These are phyloP conservation scores for Dactylis glomerata DNA, from an alignment of 176 grass and related monocot genomes.

Conservation along the genomic window DNA sequence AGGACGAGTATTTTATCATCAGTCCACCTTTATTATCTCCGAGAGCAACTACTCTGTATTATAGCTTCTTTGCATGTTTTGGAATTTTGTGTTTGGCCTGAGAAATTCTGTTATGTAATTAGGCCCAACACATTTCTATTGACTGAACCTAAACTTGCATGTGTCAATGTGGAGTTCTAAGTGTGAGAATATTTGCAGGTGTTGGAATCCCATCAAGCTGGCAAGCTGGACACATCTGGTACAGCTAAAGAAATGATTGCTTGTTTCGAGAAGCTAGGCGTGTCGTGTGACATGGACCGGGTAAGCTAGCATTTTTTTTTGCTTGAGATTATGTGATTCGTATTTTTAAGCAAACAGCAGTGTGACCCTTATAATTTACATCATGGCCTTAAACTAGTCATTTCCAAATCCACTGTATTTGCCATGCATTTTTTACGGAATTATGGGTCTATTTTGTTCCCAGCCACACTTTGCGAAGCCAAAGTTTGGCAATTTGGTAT, in stretches of 20 bases:
- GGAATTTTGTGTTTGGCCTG: background rate
- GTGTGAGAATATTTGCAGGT: slow-evolving; percentile 43
- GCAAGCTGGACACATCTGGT: slow-evolving; percentile 73
- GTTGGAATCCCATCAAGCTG: slow-evolving; percentile 87
- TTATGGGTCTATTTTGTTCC: too few species aligned
- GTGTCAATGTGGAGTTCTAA: background rate
- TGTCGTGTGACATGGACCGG: slow-evolving; percentile 56
- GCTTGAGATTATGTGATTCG: background rate
- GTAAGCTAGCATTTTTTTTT: slow-evolving; percentile 37
- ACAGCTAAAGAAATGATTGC: slow-evolving; percentile 73
- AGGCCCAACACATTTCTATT: background rate
- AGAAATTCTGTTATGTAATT: background rate
- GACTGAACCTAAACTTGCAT: background rate
- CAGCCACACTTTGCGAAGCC: too few species aligned
- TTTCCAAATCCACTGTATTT: slow-evolving; percentile 15
- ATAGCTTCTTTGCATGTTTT: background rate
- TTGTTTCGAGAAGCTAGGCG: slow-evolving; percentile 73
- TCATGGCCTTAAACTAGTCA: background rate
- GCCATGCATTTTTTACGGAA: background rate
- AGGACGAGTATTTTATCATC: background rate
- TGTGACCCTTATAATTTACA: background rate
- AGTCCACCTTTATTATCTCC: background rate
- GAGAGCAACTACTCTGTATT: background rate
- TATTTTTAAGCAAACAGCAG: background rate
- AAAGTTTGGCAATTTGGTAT: too few species aligned